These are phyloP conservation scores for Pythium apleroticum DNA, from an alignment of 352 stramenopile genomes.

Conservation along the genomic window DNA sequence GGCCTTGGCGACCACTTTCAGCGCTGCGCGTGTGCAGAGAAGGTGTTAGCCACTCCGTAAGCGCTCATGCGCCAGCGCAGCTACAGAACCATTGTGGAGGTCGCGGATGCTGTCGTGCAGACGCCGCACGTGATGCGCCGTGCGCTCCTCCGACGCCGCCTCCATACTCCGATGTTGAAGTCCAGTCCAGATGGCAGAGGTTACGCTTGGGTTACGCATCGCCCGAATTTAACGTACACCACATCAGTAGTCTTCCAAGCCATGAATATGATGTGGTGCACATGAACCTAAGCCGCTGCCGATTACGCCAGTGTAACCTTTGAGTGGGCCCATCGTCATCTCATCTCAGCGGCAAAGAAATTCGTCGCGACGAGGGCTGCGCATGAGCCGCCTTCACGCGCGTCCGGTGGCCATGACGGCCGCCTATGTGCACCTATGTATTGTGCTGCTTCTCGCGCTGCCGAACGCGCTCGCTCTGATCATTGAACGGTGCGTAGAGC, in stretches of 20 bases:
- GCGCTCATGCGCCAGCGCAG: too few relatives aligned
- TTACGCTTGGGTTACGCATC: neutral
- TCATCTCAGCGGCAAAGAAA: slow-evolving; percentile 3
- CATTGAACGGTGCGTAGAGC: slow-evolving; percentile 39
- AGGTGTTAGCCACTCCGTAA: neutral
- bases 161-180: slow-evolving; percentile 13
- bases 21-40: slow-evolving; percentile 13
- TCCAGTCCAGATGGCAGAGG: neutral
- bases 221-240: slow-evolving; percentile 3
- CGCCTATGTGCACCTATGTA: neutral
- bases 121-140: slow-evolving; percentile 33
- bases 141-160: slow-evolving; percentile 17
- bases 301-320: neutral
- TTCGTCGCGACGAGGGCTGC: neutral
- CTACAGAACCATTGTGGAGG: slow-evolving; percentile 37
- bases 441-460: neutral
- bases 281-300: neutral
- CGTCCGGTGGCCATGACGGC: neutral
- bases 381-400: neutral
- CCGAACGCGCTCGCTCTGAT: slow-evolving; percentile 33
- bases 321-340: neutral
- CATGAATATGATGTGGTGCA: slow-evolving; percentile 4
- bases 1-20: slow-evolving; percentile 25
- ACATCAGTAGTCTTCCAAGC: neutral
- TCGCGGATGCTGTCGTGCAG: slow-evolving; percentile 41